Evolutionary conservation across 1,284 basidiomycete genomes (phyloP).

Genomic region (Ganoderma multipileum): DNA sequence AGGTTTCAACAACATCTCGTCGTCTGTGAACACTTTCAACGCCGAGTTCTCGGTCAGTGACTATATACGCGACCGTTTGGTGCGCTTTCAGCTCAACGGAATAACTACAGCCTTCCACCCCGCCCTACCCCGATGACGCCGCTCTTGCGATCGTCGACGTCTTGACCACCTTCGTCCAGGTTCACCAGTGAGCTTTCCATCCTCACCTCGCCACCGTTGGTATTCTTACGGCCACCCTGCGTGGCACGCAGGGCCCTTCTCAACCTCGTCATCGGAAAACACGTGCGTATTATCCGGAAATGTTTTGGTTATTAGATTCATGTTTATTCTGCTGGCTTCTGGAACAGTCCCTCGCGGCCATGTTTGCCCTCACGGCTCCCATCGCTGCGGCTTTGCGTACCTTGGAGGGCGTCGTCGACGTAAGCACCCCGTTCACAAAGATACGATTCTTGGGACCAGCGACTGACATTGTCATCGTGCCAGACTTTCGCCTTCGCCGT

Average conservation of each 20-base stretch:
- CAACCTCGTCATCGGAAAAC: neutral
- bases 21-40: neutral
- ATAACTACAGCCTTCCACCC: neutral
- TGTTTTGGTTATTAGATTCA: neutral
- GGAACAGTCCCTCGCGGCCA: conserved; percentile 2
- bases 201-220: neutral
- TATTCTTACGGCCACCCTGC: neutral
- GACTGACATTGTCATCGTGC: too few relatives aligned
- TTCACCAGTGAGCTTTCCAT: neutral
- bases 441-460: neutral
- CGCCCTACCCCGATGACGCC: neutral
- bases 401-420: conserved; percentile 2
- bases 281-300: neutral
- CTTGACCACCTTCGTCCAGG: conserved; percentile 4
- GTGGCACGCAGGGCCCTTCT: neutral
- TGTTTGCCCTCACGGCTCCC: neutral
- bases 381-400: conserved; percentile 4
- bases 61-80: neutral
- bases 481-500: conserved; percentile 5
- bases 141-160: conserved; percentile 1
- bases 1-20: conserved; percentile 1
- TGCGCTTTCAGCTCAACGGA: neutral
- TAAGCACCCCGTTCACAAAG: neutral
- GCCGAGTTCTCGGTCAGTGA: neutral
- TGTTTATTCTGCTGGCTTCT: neutral